These are phyloP conservation scores for Fraxinus dipetala DNA, from an alignment of 305 asterid genomes.

Conservation along the genomic window DNA sequence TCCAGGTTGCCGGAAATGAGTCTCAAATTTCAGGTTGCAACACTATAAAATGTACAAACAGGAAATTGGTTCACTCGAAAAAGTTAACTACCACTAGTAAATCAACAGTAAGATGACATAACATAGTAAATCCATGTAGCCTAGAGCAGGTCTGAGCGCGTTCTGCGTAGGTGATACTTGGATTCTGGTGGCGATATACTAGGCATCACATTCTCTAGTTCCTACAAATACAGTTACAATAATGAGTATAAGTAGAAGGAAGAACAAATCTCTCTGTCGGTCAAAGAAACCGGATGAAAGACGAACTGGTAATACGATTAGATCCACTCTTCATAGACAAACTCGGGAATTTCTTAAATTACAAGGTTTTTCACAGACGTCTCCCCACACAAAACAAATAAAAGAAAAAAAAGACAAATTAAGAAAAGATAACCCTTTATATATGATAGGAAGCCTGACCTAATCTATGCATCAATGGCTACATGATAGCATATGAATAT, in stretches of 20 bases:
- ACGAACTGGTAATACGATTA: not conserved
- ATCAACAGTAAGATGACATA: not conserved
- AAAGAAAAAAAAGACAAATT: not conserved
- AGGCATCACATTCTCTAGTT: not conserved
- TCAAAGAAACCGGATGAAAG: not conserved
- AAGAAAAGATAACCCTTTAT: not conserved
- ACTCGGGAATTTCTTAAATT: not conserved
- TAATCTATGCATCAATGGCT: not conserved
- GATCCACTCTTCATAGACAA: not conserved
- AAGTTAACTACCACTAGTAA: not conserved
- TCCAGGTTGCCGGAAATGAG: not conserved
- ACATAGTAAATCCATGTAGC: not conserved
- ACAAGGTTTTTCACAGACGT: not conserved
- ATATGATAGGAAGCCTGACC: not conserved
- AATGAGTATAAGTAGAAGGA: not conserved
- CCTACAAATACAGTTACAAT: not conserved
- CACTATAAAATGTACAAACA: conserved; percentile 29
- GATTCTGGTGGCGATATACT: not conserved
- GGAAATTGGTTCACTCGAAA: not conserved
- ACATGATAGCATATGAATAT: not conserved
- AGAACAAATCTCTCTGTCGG: not conserved
- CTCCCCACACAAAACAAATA: not conserved
- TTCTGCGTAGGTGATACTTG: not conserved
- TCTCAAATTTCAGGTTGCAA: not conserved
- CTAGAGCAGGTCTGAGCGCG: not conserved